These are phyloP conservation scores for Sophora flavescens DNA, from an alignment of 306 rosid genomes.

Conservation along the genomic window DNA sequence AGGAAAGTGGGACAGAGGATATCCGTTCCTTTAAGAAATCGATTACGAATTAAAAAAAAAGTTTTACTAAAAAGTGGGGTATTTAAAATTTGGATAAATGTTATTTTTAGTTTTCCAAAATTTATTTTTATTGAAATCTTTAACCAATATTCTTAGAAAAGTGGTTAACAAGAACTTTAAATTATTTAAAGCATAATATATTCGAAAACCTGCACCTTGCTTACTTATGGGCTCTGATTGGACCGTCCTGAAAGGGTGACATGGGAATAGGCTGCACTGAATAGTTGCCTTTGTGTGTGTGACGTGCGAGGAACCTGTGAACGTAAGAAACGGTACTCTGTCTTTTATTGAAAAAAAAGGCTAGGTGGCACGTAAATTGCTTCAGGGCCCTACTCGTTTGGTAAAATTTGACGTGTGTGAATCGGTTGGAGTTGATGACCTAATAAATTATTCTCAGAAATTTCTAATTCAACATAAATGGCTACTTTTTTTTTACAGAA, in stretches of 20 bases:
- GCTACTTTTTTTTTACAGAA: neutral
- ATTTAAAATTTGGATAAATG: too few relatives aligned
- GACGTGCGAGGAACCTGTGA: slow-evolving; percentile 48
- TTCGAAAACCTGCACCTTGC: neutral
- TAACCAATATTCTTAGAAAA: too few relatives aligned
- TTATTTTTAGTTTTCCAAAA: too few relatives aligned
- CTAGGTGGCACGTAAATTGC: slow-evolving; percentile 49
- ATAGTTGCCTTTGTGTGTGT: neutral
- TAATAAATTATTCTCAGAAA: neutral
- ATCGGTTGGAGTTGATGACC: slow-evolving; percentile 32
- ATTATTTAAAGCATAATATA: too few relatives aligned
- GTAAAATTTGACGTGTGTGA: slow-evolving; percentile 44
- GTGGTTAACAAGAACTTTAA: too few relatives aligned
- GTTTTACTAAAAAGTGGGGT: too few relatives aligned
- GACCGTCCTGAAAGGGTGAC: neutral
- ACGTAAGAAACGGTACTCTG: slow-evolving; percentile 43
- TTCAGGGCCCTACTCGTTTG: slow-evolving; percentile 41
- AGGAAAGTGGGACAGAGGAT: too few relatives aligned
- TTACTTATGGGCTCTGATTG: neutral
- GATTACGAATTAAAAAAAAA: too few relatives aligned
- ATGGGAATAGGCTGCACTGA: neutral
- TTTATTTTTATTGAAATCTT: too few relatives aligned
- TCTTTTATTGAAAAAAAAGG: slow-evolving; percentile 28
- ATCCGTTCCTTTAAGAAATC: too few relatives aligned
- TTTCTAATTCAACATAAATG: neutral